Percentiles rank a stretch among this genome's conserved stretches.
phyloP scores from a whole-genome alignment of 345 rosid species.

The Aegle marmelos region DNA sequence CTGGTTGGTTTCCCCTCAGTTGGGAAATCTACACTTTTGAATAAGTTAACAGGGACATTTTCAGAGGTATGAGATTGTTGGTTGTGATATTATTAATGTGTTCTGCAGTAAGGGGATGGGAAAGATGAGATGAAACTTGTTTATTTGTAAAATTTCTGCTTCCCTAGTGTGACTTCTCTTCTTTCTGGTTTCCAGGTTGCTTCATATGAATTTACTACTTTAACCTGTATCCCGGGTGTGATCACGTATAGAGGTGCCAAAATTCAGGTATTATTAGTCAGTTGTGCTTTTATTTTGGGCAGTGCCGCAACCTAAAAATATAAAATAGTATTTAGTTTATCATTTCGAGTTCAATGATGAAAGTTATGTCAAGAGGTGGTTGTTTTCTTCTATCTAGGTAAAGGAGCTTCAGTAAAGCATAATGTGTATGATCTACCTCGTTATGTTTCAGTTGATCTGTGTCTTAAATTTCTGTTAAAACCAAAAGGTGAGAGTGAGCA shows the following conservation, averaged over 20 bases:
- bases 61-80: constrained; percentile 65
- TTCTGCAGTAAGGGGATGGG: background rate
- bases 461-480: background rate
- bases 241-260: constrained; percentile 93
- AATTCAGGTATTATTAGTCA: constrained; percentile 60
- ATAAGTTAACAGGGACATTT: constrained; percentile 88
- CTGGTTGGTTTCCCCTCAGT: constrained; percentile 95
- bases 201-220: constrained; percentile 94
- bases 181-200: constrained; percentile 64
- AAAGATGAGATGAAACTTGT: background rate
- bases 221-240: constrained; percentile 97
- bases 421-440: background rate
- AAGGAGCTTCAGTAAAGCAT: background rate
- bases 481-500: background rate
- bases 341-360: background rate
- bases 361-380: background rate
- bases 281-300: background rate
- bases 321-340: background rate
- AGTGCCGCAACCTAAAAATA: background rate
- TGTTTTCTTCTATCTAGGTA: background rate
- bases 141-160: constrained; percentile 1
- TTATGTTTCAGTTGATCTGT: background rate
- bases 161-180: background rate
- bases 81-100: background rate
- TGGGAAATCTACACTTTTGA: constrained; percentile 96